These are phyloP conservation scores for Cyberlindnera euphorbiiphila DNA, from an alignment of 805 yeast species.

Conservation along the genomic window DNA sequence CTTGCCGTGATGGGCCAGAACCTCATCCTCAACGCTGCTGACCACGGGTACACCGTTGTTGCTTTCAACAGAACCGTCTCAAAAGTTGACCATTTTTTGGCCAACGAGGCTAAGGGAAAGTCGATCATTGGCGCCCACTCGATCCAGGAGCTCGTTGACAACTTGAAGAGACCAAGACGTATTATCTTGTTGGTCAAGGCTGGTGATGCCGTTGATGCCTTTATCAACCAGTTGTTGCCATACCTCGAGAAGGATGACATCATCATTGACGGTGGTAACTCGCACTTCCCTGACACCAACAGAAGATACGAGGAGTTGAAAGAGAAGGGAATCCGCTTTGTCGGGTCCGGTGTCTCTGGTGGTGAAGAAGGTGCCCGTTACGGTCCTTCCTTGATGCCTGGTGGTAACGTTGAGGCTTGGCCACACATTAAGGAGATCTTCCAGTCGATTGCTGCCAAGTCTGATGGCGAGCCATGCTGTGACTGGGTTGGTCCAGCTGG, in stretches of 20 bases:
- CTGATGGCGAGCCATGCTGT: conserved; percentile 99
- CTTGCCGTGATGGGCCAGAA: conserved; percentile 99
- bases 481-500: conserved; percentile 99
- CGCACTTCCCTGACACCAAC: conserved; percentile 98
- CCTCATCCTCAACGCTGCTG: conserved; percentile 95
- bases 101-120: conserved; percentile 95
- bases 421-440: conserved; percentile 95
- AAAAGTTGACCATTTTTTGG: conserved; percentile 92
- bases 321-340: conserved; percentile 82
- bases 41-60: conserved; percentile 96
- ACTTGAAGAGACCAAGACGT: conserved; percentile 96
- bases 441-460: conserved; percentile 93
- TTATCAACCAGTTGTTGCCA: conserved; percentile 85
- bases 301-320: conserved; percentile 91
- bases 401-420: conserved; percentile 98
- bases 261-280: conserved; percentile 99
- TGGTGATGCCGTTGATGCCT: conserved; percentile 89
- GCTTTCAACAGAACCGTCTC: conserved; percentile 97
- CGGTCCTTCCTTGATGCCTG: conserved; percentile 99
- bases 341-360: conserved; percentile 99
- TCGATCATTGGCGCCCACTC: conserved; percentile 95
- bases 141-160: conserved; percentile 77
- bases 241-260: conserved; percentile 94
- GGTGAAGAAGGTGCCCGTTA: conserved; percentile 99
- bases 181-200: conserved; percentile 93